Evolutionary conservation across 2,329 filamentous ascomycete genomes (phyloP).

Genomic region (Cryphonectria japonica): DNA sequence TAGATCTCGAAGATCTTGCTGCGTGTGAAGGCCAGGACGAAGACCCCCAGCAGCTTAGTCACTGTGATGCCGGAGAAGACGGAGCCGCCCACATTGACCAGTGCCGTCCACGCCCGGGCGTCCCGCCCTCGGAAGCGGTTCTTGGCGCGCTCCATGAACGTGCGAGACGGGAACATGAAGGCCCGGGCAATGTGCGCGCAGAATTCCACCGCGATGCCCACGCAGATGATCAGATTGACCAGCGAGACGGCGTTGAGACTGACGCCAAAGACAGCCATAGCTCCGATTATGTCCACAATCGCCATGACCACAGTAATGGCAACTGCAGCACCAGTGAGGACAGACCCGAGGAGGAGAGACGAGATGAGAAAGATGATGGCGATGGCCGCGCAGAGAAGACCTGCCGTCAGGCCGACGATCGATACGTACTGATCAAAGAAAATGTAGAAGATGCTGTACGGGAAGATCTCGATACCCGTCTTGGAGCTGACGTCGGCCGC

Average conservation of each 20-base stretch:
- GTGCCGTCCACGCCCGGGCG: slow-evolving; percentile 85
- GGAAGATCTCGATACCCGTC: slow-evolving; percentile 84
- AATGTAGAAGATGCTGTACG: slow-evolving; percentile 97
- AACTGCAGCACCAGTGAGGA: slow-evolving; percentile 80
- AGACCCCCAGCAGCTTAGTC: slow-evolving; percentile 91
- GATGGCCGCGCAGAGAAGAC: slow-evolving; percentile 80
- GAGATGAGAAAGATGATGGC: slow-evolving; percentile 84
- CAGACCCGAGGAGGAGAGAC: slow-evolving; percentile 78
- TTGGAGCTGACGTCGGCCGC: slow-evolving; percentile 71
- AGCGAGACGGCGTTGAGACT: slow-evolving; percentile 93
- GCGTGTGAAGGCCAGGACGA: slow-evolving; percentile 88
- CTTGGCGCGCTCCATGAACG: slow-evolving; percentile 79
- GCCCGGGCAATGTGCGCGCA: slow-evolving; percentile 95
- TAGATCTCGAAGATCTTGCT: slow-evolving; percentile 99
- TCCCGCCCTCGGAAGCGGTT: slow-evolving; percentile 80
- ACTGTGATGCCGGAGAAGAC: slow-evolving; percentile 97
- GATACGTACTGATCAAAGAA: slow-evolving; percentile 97
- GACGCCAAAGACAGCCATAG: slow-evolving; percentile 87
- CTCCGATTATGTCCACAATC: slow-evolving; percentile 89
- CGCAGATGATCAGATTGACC: slow-evolving; percentile 95
- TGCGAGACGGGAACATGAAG: slow-evolving; percentile 88
- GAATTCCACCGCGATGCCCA: slow-evolving; percentile 96
- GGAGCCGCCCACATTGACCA: slow-evolving; percentile 92
- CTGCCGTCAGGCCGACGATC: slow-evolving; percentile 79
- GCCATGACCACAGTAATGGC: slow-evolving; percentile 91